Conservation (phyloP, 257 asterid genomes). For the Schizonepeta tenuifolia region DNA sequence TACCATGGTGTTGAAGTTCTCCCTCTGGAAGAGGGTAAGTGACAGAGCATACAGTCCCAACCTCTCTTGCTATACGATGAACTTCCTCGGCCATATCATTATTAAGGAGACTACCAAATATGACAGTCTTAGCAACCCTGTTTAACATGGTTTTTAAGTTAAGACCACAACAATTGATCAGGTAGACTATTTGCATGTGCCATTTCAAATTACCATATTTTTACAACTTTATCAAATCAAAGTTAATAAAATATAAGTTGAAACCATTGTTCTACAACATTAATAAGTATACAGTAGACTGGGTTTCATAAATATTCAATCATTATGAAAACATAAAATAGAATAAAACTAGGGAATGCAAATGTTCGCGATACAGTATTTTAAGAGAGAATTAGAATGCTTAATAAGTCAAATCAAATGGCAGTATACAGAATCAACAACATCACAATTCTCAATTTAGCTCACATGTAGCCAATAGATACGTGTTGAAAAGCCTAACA, state of each 20-base stretch:
- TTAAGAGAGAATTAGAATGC: background rate
- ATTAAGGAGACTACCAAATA: conserved; percentile 80
- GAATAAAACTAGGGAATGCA: background rate
- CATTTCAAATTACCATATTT: background rate
- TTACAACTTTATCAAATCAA: background rate
- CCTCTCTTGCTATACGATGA: conserved; percentile 63
- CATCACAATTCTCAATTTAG: background rate
- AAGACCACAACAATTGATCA: conserved; percentile 23
- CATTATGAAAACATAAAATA: background rate
- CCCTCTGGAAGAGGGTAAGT: conserved; percentile 82
- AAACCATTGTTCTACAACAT: conserved; percentile 9
- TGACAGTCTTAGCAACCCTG: conserved; percentile 92
- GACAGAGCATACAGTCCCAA: conserved; percentile 69
- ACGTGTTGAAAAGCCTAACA: background rate
- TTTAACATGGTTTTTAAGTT: conserved; percentile 33
- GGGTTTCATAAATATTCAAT: background rate
- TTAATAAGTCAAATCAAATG: background rate
- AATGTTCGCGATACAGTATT: background rate
- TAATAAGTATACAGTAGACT: background rate
- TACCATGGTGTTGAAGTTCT: conserved; percentile 82
- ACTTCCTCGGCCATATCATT: conserved; percentile 81
- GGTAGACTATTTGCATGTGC: conserved; percentile 9
- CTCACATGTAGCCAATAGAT: background rate
- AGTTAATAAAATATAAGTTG: conserved; percentile 8
- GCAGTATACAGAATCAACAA: background rate